Base-by-base conservation (phyloP, 129 eudicot species). In the Arctium minus region DNA sequence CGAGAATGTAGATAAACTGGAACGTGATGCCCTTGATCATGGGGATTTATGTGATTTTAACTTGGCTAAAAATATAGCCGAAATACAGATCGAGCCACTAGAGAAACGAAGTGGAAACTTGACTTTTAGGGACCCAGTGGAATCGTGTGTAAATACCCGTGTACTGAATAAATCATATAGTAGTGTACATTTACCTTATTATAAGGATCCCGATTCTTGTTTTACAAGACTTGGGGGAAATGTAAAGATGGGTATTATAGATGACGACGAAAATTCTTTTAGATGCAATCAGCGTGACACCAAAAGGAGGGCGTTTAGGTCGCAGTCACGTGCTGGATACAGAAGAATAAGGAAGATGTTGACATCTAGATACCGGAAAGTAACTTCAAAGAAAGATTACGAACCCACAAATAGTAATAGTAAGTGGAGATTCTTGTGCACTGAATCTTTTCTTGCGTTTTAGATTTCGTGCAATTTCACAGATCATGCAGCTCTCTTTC, bases 221-320 rank as follows among this genome's bases (percentile, higher is more conserved):
- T 80, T 92, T 70, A 70, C 67, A 27, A 87, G 80, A 86, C 87
- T 73, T 36, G 79, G 87, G 90, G 88, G 87, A 71, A 70, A 88
- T 91, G 93, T 92, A 88, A 92, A 91, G 73, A 48, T 88, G 89
- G 88, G 85, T 65, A 78, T 71, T 85, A 91, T 82, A 88, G 94
- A 93, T 88, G 94, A 90, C 87, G 94, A 94, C 77, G 96, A 93
- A 70, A 93, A 87, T 81, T 86, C 77, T 80, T 88, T 85, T 83
- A 78, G 88, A 77, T 82, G 81, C 86, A 82, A 87, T 44, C 84
- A 77, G 29, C 84, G 18, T 79, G 80, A 81, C 85, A 75, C 87
- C 86, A 88, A 85, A 84, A 73, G 76, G 79, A 90, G 87, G 92
- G 92, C 90, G 78, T 79, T 82, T 84, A 86, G 88, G 88, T 87